A percentile compares a stretch with the other conserved stretches of the same genome.
phyloP scores from a whole-genome alignment of 1,284 basidiomycete species.

The Boletus albobrunnescens region DNA sequence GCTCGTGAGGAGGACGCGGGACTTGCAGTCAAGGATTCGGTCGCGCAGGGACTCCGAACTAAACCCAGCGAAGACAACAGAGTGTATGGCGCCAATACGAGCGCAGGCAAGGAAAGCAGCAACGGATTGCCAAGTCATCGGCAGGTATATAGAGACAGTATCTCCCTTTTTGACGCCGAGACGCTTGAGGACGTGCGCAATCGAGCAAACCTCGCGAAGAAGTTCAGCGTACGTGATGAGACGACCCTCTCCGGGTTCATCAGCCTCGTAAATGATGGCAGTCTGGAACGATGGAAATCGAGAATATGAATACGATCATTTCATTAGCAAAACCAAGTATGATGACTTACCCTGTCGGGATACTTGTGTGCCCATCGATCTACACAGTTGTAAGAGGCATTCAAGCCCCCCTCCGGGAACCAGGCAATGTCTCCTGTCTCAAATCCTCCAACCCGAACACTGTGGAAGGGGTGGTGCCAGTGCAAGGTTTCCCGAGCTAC shows the following conservation, averaged over 20 bases:
- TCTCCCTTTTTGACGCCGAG: slow-evolving; percentile 96
- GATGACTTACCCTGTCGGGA: slow-evolving; percentile 71
- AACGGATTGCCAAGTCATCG: slow-evolving; percentile 91
- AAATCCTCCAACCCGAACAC: slow-evolving; percentile 83
- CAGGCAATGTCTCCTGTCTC: slow-evolving; percentile 87
- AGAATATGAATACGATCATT: background rate
- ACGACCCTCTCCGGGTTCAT: slow-evolving; percentile 83
- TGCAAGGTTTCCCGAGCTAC: slow-evolving; percentile 77
- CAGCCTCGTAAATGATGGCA: slow-evolving; percentile 98
- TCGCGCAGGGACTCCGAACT: slow-evolving; percentile 95
- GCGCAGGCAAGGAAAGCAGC: slow-evolving; percentile 97
- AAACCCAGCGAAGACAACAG: slow-evolving; percentile 99
- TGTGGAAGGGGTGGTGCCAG: slow-evolving; percentile 92
- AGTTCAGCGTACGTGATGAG: slow-evolving; percentile 83
- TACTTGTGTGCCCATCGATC: slow-evolving; percentile 93
- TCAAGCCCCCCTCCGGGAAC: slow-evolving; percentile 90
- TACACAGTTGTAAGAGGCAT: slow-evolving; percentile 96
- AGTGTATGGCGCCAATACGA: slow-evolving; percentile 95
- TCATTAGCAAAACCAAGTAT: background rate
- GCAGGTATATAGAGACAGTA: slow-evolving; percentile 87
- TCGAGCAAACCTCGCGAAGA: slow-evolving; percentile 81
- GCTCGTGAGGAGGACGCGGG: slow-evolving; percentile 88
- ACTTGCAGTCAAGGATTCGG: slow-evolving; percentile 87
- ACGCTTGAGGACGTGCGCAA: slow-evolving; percentile 90
- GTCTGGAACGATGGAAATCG: slow-evolving; percentile 40